Evolutionary conservation across 176 grass and related monocot genomes (phyloP).

Genomic region (Melocanna baccifera): DNA sequence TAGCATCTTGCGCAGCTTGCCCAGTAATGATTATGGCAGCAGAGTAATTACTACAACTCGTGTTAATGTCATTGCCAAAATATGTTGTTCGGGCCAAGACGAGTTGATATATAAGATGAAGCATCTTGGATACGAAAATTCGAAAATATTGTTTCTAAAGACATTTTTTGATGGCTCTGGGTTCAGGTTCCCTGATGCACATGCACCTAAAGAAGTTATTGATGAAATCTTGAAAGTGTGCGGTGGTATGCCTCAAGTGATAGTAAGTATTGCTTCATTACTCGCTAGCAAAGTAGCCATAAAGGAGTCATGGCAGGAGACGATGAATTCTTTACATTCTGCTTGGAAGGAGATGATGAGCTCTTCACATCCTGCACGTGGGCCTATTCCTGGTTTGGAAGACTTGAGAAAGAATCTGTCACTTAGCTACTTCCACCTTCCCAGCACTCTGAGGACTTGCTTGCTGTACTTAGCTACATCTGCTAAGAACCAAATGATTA

Average conservation of each 20-base stretch:
- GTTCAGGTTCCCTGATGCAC: neutral
- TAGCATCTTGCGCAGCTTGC: neutral
- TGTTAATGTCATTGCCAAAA: neutral
- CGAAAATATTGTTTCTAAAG: neutral
- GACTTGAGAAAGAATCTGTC: neutral
- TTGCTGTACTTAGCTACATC: neutral
- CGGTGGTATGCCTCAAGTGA: neutral
- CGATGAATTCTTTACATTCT: neutral
- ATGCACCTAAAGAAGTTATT: neutral
- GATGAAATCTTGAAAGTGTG: neutral
- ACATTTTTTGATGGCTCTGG: neutral
- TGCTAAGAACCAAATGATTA: neutral
- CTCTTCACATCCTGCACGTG: neutral
- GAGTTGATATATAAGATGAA: neutral
- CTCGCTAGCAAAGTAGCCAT: neutral
- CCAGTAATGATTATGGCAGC: neutral
- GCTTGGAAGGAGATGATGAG: neutral
- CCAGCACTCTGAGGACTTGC: neutral
- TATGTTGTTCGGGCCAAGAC: neutral
- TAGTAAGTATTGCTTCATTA: constrained; percentile 7
- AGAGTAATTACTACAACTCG: constrained; percentile 24
- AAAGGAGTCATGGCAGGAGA: neutral
- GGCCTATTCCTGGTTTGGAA: neutral
- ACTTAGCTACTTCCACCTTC: neutral
- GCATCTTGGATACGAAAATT: neutral